phyloP scores from a whole-genome alignment of 345 rosid genomes.

The Salix viminalis region DNA sequence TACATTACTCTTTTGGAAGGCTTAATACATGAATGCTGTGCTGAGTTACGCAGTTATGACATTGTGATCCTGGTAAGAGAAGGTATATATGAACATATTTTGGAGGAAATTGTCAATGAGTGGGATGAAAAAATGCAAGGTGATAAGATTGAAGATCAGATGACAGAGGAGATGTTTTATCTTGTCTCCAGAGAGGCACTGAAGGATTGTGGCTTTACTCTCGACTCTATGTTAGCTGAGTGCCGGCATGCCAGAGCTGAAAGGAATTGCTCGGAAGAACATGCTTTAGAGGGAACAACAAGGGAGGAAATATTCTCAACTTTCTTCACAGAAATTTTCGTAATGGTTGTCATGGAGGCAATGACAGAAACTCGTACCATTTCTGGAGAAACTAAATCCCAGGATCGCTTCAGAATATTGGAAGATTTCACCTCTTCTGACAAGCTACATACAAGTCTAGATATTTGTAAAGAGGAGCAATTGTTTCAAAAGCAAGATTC shows the following conservation, averaged over 20 bases:
- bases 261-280: conserved; percentile 7
- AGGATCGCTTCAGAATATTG: neutral
- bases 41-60: conserved; percentile 11
- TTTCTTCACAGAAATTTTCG: conserved; percentile 16
- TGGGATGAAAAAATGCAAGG: conserved; percentile 22
- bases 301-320: conserved; percentile 17
- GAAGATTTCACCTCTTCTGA: neutral
- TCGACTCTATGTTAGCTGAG: neutral
- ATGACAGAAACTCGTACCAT: conserved; percentile 14
- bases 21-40: conserved; percentile 14
- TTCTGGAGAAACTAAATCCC: neutral
- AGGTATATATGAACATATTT: conserved; percentile 15
- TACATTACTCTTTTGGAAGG: conserved; percentile 37
- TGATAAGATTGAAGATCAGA: conserved; percentile 18
- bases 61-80: conserved; percentile 25
- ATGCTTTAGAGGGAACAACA: conserved; percentile 4
- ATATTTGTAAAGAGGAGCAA: conserved; percentile 6
- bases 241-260: neutral
- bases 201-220: conserved; percentile 2
- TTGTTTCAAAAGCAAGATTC: conserved; percentile 15
- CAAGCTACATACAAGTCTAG: neutral
- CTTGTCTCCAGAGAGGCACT: conserved; percentile 16
- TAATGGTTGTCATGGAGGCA: conserved; percentile 16
- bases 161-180: conserved; percentile 11
- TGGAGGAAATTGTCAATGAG: conserved; percentile 20